Conservation (phyloP, 495 filamentous ascomycete species). For the Annulohypoxylon nitens region DNA sequence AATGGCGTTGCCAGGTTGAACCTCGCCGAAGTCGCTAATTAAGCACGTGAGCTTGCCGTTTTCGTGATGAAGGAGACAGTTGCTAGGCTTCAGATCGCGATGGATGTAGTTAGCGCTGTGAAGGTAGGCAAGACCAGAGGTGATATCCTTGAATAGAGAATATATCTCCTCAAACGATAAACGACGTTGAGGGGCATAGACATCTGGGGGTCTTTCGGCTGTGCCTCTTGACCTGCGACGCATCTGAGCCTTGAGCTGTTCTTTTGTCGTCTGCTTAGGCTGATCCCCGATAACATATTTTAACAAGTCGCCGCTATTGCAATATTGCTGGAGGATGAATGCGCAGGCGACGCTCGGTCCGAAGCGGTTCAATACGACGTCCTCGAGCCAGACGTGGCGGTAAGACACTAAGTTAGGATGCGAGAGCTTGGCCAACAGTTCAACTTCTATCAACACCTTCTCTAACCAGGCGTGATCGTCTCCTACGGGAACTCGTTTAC, state of each 20-base stretch:
- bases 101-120: slow-evolving; percentile 97
- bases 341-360: slow-evolving; percentile 93
- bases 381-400: slow-evolving; percentile 96
- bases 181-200: slow-evolving; percentile 65
- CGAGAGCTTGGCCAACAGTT: slow-evolving; percentile 88
- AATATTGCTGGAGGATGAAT: slow-evolving; percentile 98
- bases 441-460: slow-evolving; percentile 92
- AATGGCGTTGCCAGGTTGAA: slow-evolving; percentile 81
- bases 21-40: slow-evolving; percentile 97
- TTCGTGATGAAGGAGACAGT: slow-evolving; percentile 88
- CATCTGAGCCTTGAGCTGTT: slow-evolving; percentile 88
- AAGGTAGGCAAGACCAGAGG: slow-evolving; percentile 88
- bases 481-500: slow-evolving; percentile 95
- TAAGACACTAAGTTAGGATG: slow-evolving; percentile 98
- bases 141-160: slow-evolving; percentile 96
- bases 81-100: slow-evolving; percentile 94
- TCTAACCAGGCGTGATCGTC: slow-evolving; percentile 96
- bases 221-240: slow-evolving; percentile 79
- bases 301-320: slow-evolving; percentile 93
- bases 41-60: slow-evolving; percentile 78
- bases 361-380: slow-evolving; percentile 84
- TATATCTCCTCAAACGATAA: slow-evolving; percentile 93
- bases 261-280: slow-evolving; percentile 71
- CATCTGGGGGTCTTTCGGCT: slow-evolving; percentile 57
- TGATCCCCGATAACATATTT: slow-evolving; percentile 83